Percentiles rank a stretch among this genome's conserved stretches.
These are phyloP conservation scores for Lophiotrema nucula DNA, from an alignment of 495 filamentous ascomycete genomes.

Conservation along the genomic window DNA sequence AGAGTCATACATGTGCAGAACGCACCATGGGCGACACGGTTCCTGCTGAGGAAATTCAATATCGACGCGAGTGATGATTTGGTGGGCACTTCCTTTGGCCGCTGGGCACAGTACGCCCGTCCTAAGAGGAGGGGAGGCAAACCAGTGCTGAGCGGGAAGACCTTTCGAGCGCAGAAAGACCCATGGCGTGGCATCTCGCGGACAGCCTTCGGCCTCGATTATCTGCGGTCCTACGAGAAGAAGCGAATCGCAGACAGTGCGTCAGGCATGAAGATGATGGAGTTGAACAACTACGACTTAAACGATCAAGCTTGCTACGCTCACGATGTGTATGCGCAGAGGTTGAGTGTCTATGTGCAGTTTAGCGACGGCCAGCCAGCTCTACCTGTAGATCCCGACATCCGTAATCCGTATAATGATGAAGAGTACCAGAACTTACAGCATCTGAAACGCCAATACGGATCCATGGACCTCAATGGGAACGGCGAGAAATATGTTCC, in stretches of 20 bases:
- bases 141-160: slow-evolving; percentile 49
- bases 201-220: slow-evolving; percentile 54
- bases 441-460: slow-evolving; percentile 21
- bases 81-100: slow-evolving; percentile 50
- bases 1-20: slow-evolving; percentile 59
- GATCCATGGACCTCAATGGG: slow-evolving; percentile 13
- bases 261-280: slow-evolving; percentile 47
- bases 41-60: slow-evolving; percentile 54
- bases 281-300: slow-evolving; percentile 52
- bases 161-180: slow-evolving; percentile 51
- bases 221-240: slow-evolving; percentile 48
- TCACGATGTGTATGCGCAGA: slow-evolving; percentile 48
- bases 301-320: slow-evolving; percentile 41
- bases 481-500: slow-evolving; percentile 25
- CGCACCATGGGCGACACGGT: slow-evolving; percentile 51
- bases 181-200: slow-evolving; percentile 54
- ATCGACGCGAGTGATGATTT: slow-evolving; percentile 48
- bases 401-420: slow-evolving; percentile 37
- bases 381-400: slow-evolving; percentile 33
- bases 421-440: slow-evolving; percentile 29
- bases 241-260: background rate
- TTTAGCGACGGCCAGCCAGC: slow-evolving; percentile 33
- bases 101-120: slow-evolving; percentile 49
- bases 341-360: slow-evolving; percentile 43
- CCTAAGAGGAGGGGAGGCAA: slow-evolving; percentile 51